Evolutionary conservation across 768 basidiomycete genomes (phyloP).

Genomic region (Boletus pseudo-olivaceus): DNA sequence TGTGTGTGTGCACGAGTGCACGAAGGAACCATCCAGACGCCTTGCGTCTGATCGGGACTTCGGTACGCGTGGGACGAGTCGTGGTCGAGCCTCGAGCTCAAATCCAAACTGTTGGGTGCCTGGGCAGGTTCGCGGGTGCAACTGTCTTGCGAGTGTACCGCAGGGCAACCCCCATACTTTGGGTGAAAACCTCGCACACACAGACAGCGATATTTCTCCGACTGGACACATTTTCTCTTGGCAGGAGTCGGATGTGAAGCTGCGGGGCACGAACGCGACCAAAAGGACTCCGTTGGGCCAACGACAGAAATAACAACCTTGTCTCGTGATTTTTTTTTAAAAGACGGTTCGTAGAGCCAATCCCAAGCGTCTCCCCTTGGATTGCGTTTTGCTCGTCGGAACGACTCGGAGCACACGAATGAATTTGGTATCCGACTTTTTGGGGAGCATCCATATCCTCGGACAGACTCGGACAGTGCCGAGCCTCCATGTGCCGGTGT

Average conservation of each 20-base stretch:
- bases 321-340: neutral
- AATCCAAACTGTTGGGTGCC: neutral
- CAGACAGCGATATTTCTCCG: neutral
- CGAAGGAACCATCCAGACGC: conserved; percentile 47
- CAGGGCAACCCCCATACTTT: neutral
- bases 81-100: neutral
- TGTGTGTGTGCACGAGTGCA: conserved; percentile 57
- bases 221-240: neutral
- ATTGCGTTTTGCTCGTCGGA: neutral
- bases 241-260: neutral
- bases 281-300: neutral
- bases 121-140: neutral
- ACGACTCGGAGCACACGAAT: neutral
- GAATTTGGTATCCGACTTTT: neutral
- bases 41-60: conserved; percentile 43
- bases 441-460: neutral
- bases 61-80: neutral
- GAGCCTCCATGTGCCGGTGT: no score
- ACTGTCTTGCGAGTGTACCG: neutral
- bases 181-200: neutral
- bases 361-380: neutral
- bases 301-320: neutral
- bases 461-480: neutral
- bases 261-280: neutral
- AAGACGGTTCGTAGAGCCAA: neutral